Evolutionary conservation across 2,329 filamentous ascomycete genomes (phyloP).

Genomic region (Macrophomina phaseolina): DNA sequence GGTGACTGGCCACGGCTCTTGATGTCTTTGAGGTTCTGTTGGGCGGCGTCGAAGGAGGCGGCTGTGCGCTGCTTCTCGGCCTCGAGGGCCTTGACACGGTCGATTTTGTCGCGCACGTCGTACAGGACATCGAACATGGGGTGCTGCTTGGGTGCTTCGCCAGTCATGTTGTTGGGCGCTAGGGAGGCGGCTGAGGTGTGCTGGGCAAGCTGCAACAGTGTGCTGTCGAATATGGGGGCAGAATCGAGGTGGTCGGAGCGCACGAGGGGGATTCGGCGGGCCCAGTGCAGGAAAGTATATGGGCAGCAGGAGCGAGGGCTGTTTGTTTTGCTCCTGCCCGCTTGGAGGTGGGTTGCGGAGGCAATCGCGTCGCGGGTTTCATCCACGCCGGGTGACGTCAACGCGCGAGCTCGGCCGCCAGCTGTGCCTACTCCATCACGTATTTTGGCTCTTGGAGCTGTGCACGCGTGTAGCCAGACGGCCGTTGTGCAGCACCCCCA

Average conservation of each 20-base stretch:
- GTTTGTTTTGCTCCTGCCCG: slow-evolving; percentile 13
- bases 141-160: not conserved
- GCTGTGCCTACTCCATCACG: not conserved
- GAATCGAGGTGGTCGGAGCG: no score
- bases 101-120: slow-evolving; percentile 18
- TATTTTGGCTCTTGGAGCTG: not conserved
- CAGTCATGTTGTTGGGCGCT: not conserved
- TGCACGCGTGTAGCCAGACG: not conserved
- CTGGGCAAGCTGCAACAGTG: not conserved
- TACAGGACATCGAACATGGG: slow-evolving; percentile 20
- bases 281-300: not conserved
- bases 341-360: slow-evolving; percentile 3
- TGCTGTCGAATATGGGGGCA: not conserved
- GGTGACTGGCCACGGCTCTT: not conserved
- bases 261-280: no score
- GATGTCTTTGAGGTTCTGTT: slow-evolving; percentile 5
- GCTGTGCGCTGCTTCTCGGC: slow-evolving; percentile 6
- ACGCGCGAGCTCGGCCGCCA: not conserved
- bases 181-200: not conserved
- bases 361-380: slow-evolving; percentile 4
- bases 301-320: not conserved
- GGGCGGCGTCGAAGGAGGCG: slow-evolving; percentile 2
- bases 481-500: not conserved
- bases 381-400: slow-evolving; percentile 4
- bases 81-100: slow-evolving; percentile 20